Evolutionary conservation across 1,139 yeast species (phyloP).

Genomic region (Scheffersomyces segobiensis): DNA sequence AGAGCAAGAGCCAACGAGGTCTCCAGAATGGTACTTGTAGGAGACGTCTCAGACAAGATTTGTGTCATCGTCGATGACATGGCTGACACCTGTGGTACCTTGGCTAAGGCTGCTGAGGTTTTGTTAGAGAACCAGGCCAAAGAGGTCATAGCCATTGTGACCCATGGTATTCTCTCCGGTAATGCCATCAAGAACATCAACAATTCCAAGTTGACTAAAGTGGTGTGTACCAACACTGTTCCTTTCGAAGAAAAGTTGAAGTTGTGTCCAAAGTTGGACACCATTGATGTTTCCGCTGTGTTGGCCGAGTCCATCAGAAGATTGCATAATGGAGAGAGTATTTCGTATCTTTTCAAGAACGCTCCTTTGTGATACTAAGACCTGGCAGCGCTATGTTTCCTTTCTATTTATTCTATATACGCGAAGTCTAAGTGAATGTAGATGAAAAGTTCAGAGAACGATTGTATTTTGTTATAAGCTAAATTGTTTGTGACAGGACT

Average conservation of each 20-base stretch:
- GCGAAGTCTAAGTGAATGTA: not conserved
- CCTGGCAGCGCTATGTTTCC: not conserved
- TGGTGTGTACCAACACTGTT: conserved; percentile 93
- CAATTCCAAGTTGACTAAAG: conserved; percentile 71
- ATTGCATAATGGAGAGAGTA: conserved; percentile 87
- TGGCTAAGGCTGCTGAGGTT: conserved; percentile 94
- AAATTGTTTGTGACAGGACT: not conserved
- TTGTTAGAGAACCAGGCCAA: conserved; percentile 78
- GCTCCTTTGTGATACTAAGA: conserved; percentile 30
- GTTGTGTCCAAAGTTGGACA: conserved; percentile 72
- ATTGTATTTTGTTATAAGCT: not conserved
- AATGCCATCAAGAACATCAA: conserved; percentile 84
- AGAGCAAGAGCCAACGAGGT: conserved; percentile 95
- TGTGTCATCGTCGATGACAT: conserved; percentile 94
- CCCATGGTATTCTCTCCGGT: conserved; percentile 92
- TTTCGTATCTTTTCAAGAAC: conserved; percentile 67
- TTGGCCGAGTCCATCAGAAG: conserved; percentile 97
- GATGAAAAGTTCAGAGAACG: not conserved
- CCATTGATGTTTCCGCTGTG: conserved; percentile 84
- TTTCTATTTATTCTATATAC: not conserved
- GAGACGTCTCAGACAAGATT: conserved; percentile 85
- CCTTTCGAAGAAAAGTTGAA: conserved; percentile 80
- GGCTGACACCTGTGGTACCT: conserved; percentile 98
- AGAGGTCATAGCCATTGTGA: conserved; percentile 89
- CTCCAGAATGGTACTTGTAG: conserved; percentile 92